These are phyloP conservation scores for Plasmodium yoelii DNA, from an alignment of 169 alveolate genomes.

Conservation along the genomic window DNA sequence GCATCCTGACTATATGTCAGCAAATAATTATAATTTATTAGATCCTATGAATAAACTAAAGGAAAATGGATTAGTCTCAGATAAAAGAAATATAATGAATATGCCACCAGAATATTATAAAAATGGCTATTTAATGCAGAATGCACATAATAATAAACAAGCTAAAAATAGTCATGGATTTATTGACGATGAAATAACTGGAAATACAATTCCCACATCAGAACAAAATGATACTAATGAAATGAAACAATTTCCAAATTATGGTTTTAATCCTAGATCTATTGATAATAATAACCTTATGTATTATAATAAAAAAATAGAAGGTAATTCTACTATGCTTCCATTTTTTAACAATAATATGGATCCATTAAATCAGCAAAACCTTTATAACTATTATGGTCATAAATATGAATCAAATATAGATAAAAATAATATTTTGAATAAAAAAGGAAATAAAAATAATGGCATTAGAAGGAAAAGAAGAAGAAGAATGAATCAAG, in stretches of 20 bases:
- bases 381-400: slow-evolving; percentile 7
- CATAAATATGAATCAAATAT: neutral
- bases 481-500: slow-evolving; percentile 24
- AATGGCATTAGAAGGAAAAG: slow-evolving; percentile 20
- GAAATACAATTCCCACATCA: slow-evolving; percentile 34
- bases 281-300: slow-evolving; percentile 32
- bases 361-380: neutral
- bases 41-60: neutral
- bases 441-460: slow-evolving; percentile 11
- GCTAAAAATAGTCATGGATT: slow-evolving; percentile 3
- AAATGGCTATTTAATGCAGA: neutral
- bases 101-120: slow-evolving; percentile 5
- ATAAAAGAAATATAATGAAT: slow-evolving; percentile 15
- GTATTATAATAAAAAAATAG: slow-evolving; percentile 5
- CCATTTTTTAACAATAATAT: neutral
- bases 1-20: no score
- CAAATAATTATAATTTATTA: no score
- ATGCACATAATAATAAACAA: neutral
- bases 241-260: slow-evolving; percentile 51
- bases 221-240: slow-evolving; percentile 67
- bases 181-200: slow-evolving; percentile 55
- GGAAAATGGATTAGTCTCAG: slow-evolving; percentile 3
- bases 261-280: slow-evolving; percentile 29
- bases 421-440: neutral
- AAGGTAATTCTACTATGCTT: neutral